Evolutionary conservation across 192 early-diverging fungal genomes (phyloP).

Genomic region (Podila epicladia): DNA sequence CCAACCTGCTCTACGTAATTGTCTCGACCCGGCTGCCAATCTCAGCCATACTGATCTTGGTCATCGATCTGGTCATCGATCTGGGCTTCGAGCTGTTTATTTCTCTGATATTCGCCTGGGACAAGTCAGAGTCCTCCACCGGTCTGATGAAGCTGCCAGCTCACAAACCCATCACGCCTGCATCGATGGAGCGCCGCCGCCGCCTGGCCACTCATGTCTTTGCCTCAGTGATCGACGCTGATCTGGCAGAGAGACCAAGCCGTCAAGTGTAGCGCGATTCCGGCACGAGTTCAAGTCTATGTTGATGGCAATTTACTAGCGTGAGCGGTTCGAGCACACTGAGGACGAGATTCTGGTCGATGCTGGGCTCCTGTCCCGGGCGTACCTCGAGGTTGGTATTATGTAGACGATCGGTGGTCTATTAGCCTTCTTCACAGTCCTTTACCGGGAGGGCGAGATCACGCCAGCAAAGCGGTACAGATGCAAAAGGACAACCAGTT

Average conservation of each 20-base stretch:
- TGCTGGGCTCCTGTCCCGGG: constrained; percentile 77
- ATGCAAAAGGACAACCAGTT: constrained; percentile 71
- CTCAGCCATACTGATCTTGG: constrained; percentile 84
- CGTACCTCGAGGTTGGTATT: constrained; percentile 87
- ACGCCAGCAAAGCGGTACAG: constrained; percentile 67
- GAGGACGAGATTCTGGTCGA: constrained; percentile 94
- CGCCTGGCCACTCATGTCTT: constrained; percentile 58
- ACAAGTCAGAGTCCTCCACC: constrained; percentile 78
- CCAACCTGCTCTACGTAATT: constrained; percentile 85
- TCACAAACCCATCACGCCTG: constrained; percentile 85
- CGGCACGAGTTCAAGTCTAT: constrained; percentile 46
- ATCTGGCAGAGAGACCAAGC: constrained; percentile 57
- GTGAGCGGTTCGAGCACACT: constrained; percentile 67
- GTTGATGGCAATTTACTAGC: constrained; percentile 67
- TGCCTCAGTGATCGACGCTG: constrained; percentile 55
- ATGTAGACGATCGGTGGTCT: constrained; percentile 80
- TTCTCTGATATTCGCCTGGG: constrained; percentile 91
- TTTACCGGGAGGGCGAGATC: constrained; percentile 68
- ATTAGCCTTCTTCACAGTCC: constrained; percentile 81
- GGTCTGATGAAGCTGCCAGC: constrained; percentile 91
- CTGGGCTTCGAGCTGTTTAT: constrained; percentile 92
- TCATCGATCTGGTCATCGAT: constrained; percentile 91
- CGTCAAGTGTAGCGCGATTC: constrained; percentile 34
- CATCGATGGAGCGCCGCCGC: constrained; percentile 75
- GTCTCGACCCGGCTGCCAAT: constrained; percentile 87